Conservation (phyloP, 768 basidiomycete genomes). For the Suillus placidus region DNA sequence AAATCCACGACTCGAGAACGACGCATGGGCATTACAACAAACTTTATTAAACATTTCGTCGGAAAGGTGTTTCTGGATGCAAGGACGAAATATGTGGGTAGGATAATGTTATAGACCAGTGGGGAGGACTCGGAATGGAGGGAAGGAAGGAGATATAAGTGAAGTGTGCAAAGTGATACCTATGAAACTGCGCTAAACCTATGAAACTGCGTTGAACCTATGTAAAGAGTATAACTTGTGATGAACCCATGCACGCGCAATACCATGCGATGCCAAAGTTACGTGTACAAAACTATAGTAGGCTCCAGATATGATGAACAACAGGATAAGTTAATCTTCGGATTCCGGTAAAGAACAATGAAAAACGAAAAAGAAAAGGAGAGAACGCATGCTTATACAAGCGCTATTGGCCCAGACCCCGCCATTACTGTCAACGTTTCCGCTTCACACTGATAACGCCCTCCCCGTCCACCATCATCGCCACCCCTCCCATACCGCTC, state of each 20-base stretch:
- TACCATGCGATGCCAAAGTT: neutral
- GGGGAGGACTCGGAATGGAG: neutral
- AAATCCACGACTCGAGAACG: neutral
- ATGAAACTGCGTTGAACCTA: neutral
- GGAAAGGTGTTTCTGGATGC: neutral
- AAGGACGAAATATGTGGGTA: neutral
- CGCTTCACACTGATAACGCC: constrained; percentile 15
- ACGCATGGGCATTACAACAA: neutral
- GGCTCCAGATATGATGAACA: neutral
- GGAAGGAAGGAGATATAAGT: neutral
- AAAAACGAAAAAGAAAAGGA: neutral
- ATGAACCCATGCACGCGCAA: neutral
- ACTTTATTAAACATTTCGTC: neutral
- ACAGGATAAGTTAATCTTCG: neutral
- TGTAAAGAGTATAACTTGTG: neutral
- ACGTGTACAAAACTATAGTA: neutral
- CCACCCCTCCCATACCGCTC: neutral
- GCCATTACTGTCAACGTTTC: constrained; percentile 8
- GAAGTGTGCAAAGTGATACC: neutral
- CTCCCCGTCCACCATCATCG: constrained; percentile 12
- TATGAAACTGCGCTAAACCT: neutral
- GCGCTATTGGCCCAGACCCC: neutral
- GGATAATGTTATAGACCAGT: neutral
- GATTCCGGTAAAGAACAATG: neutral
- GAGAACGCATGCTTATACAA: neutral